A percentile compares a stretch with the other conserved stretches of the same genome.
Evolutionary conservation across 495 filamentous ascomycete genomes (phyloP).

Genomic region (Lepidopterella palustris): DNA sequence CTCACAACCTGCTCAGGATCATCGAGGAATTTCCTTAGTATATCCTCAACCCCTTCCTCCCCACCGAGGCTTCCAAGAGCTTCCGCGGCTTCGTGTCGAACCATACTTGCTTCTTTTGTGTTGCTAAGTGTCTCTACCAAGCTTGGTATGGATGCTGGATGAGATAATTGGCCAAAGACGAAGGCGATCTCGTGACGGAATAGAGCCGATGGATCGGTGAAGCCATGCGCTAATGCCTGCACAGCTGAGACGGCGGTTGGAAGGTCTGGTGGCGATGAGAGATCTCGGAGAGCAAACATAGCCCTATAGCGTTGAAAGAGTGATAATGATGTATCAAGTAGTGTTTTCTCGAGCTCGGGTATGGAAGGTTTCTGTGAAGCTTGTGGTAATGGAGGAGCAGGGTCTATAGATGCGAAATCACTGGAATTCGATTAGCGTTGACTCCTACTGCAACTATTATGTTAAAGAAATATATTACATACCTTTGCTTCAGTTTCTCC

Average conservation of each 20-base stretch:
- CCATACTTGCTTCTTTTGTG: conserved; percentile 81
- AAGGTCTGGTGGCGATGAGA: conserved; percentile 84
- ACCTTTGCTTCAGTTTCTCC: conserved; percentile 78
- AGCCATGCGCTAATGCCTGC: conserved; percentile 75
- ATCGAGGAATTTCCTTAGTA: conserved; percentile 73
- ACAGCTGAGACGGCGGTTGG: conserved; percentile 81
- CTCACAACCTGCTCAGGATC: conserved; percentile 89
- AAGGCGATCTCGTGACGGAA: conserved; percentile 98
- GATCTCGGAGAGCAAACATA: conserved; percentile 94
- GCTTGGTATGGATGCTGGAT: conserved; percentile 91
- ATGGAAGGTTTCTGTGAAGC: conserved; percentile 50
- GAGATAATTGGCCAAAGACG: conserved; percentile 91
- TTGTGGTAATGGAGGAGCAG: conserved; percentile 78
- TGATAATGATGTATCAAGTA: conserved; percentile 71
- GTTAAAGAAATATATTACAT: conserved; percentile 11
- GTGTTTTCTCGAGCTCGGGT: conserved; percentile 61
- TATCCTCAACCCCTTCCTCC: conserved; percentile 85
- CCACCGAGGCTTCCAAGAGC: conserved; percentile 94
- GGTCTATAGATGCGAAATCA: conserved; percentile 92
- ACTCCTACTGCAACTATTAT: too few species aligned
- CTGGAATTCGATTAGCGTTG: conserved; percentile 43
- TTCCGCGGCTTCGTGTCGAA: conserved; percentile 95
- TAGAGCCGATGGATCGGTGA: conserved; percentile 81
- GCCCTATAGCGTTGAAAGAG: conserved; percentile 92
- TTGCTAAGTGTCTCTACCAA: conserved; percentile 73